Conservation (phyloP, 2,329 filamentous ascomycete species). For the Domatiomyces catenatus region DNA sequence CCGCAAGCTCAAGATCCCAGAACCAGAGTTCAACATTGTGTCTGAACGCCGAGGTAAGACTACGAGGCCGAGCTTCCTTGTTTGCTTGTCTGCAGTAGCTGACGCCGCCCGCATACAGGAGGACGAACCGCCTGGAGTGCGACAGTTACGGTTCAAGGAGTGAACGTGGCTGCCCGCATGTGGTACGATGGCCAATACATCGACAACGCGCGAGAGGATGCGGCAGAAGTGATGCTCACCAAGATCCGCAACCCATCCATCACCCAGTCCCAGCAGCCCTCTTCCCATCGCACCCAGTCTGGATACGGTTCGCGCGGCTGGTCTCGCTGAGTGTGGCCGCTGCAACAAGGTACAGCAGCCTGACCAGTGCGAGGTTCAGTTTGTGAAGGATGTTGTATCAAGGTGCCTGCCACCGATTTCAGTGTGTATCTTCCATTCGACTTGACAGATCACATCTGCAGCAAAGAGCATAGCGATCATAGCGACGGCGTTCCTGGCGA, state of each 20-base stretch:
- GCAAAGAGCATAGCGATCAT: slow-evolving; percentile 6
- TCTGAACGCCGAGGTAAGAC: slow-evolving; percentile 48
- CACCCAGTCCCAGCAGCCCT: slow-evolving; percentile 1
- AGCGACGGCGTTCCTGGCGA: slow-evolving; percentile 13
- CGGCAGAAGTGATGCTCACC: slow-evolving; percentile 58
- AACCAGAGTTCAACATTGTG: slow-evolving; percentile 52
- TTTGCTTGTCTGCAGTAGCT: slow-evolving; percentile 1
- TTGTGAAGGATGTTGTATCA: neutral
- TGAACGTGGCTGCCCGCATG: slow-evolving; percentile 55
- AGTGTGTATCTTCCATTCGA: neutral
- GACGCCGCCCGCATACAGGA: slow-evolving; percentile 36
- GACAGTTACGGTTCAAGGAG: slow-evolving; percentile 55
- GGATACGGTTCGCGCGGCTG: slow-evolving; percentile 6
- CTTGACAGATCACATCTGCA: slow-evolving; percentile 1
- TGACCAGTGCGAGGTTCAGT: neutral
- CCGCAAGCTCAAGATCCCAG: slow-evolving; percentile 14
- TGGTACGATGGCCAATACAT: slow-evolving; percentile 86
- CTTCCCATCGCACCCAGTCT: slow-evolving; percentile 5
- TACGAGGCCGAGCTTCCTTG: slow-evolving; percentile 9
- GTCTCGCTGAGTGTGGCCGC: slow-evolving; percentile 3
- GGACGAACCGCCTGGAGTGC: slow-evolving; percentile 85
- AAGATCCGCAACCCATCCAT: slow-evolving; percentile 20
- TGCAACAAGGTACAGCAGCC: neutral
- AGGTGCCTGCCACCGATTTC: no score
- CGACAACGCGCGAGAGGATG: slow-evolving; percentile 79